A percentile compares a stretch with the other conserved stretches of the same genome.
Evolutionary conservation across 2,329 filamentous ascomycete genomes (phyloP).

Genomic region (Dothideomycetes sp.): DNA sequence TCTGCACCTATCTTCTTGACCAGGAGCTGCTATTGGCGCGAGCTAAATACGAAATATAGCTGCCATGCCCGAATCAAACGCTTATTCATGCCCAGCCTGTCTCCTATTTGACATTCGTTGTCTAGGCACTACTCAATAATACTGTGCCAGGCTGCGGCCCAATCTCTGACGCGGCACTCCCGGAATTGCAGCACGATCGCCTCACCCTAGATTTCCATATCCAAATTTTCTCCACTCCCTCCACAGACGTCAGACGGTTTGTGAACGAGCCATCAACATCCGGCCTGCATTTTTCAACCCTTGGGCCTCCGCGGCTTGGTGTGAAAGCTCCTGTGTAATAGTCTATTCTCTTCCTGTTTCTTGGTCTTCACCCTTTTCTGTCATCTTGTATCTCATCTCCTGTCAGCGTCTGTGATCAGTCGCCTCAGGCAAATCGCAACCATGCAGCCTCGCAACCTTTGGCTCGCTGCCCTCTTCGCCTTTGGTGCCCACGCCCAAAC

Average conservation of each 20-base stretch:
- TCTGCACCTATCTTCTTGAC: no score
- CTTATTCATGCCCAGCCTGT: no score
- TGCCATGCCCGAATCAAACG: no score
- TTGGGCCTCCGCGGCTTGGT: conserved; percentile 1
- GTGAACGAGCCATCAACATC: conserved; percentile 4
- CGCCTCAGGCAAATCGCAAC: no score
- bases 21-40: no score
- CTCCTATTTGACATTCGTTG: no score
- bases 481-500: conserved; percentile 23
- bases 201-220: neutral
- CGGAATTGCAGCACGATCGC: no score
- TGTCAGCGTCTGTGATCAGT: neutral
- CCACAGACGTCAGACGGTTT: conserved; percentile 8
- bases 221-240: conserved; percentile 7
- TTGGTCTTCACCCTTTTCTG: neutral
- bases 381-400: neutral
- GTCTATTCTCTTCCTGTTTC: neutral
- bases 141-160: conserved; percentile 7
- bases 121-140: no score
- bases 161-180: conserved; percentile 10
- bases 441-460: conserved; percentile 23
- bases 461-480: conserved; percentile 28
- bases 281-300: neutral
- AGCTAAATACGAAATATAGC: no score
- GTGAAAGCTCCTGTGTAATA: conserved; percentile 1